Conservation (phyloP, 1,284 basidiomycete genomes). For the Ustilago sp. region DNA sequence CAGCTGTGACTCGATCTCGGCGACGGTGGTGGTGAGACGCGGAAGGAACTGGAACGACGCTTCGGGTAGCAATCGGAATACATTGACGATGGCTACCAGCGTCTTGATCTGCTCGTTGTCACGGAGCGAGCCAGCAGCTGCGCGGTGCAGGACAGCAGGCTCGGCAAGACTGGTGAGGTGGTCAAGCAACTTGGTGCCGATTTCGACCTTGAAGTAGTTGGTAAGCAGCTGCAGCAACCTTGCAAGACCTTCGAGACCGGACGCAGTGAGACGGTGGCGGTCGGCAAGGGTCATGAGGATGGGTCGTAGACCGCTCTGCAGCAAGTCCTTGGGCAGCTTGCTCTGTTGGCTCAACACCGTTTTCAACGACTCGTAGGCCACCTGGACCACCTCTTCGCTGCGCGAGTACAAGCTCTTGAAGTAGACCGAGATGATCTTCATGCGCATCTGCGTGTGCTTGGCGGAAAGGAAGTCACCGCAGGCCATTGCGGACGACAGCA, state of each 20-base stretch:
- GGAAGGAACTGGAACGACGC: slow-evolving; percentile 93
- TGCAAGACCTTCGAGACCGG: slow-evolving; percentile 90
- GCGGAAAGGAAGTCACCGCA: slow-evolving; percentile 81
- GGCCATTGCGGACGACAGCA: slow-evolving; percentile 93
- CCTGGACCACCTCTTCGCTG: slow-evolving; percentile 92
- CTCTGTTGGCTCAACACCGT: slow-evolving; percentile 87
- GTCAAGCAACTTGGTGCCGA: slow-evolving; percentile 95
- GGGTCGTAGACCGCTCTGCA: slow-evolving; percentile 93
- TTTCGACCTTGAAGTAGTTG: slow-evolving; percentile 99
- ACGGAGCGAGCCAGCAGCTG: slow-evolving; percentile 68
- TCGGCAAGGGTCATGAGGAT: slow-evolving; percentile 99
- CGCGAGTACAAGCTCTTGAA: slow-evolving; percentile 98
- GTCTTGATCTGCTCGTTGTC: slow-evolving; percentile 94
- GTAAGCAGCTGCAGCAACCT: slow-evolving; percentile 94
- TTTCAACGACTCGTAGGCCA: slow-evolving; percentile 91
- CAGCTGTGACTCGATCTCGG: slow-evolving; percentile 92
- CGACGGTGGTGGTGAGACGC: slow-evolving; percentile 84
- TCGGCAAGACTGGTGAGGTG: slow-evolving; percentile 73
- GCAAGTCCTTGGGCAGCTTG: slow-evolving; percentile 91
- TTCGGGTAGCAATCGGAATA: slow-evolving; percentile 89
- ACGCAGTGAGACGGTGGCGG: slow-evolving; percentile 91
- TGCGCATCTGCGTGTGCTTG: slow-evolving; percentile 64
- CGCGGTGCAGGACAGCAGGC: slow-evolving; percentile 58
- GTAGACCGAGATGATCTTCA: slow-evolving; percentile 94
- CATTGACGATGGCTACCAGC: slow-evolving; percentile 91